phyloP scores from a whole-genome alignment of 73 alveolate species.

The Paramecium pentaurelia region DNA sequence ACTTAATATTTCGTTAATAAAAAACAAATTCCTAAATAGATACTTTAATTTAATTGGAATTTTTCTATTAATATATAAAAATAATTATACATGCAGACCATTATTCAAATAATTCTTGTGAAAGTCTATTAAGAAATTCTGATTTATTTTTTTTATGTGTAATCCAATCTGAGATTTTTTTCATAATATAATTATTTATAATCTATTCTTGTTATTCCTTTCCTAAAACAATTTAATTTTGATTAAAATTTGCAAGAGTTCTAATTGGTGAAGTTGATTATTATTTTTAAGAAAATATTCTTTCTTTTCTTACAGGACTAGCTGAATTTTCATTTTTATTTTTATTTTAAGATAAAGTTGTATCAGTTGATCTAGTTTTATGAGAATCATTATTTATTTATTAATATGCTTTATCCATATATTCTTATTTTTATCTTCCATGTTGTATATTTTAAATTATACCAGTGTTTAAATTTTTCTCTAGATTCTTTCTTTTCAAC shows the following conservation, averaged over 20 bases:
- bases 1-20: background rate
- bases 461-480: background rate
- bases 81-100: background rate
- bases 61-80: background rate
- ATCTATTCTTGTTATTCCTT: background rate
- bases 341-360: background rate
- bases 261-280: background rate
- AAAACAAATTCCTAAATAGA: background rate
- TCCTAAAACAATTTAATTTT: background rate
- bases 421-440: background rate
- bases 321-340: background rate
- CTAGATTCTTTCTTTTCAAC: background rate
- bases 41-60: background rate
- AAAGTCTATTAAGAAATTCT: background rate
- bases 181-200: background rate
- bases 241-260: background rate
- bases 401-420: background rate
- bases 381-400: background rate
- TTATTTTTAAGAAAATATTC: background rate
- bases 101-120: background rate
- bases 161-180: background rate
- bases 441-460: background rate
- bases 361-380: background rate
- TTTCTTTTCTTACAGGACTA: background rate
- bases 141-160: slow-evolving; percentile 4